These are phyloP conservation scores for Schwanniomyces sp. DNA, from an alignment of 805 yeast genomes.

Conservation along the genomic window DNA sequence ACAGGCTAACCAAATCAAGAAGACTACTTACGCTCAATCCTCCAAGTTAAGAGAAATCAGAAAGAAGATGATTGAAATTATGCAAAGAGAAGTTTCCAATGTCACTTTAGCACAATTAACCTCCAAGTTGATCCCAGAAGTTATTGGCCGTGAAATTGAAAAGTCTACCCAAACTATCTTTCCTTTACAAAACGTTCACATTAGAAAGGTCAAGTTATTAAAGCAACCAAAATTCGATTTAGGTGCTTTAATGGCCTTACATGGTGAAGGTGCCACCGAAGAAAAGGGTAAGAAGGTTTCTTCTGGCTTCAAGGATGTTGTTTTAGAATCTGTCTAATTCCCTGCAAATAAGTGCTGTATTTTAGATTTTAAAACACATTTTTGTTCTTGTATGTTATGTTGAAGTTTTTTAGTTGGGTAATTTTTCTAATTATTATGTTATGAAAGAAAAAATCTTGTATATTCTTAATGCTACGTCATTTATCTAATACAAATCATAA, in stretches of 20 bases:
- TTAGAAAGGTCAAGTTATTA: slow-evolving; percentile 95
- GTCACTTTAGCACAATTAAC: slow-evolving; percentile 92
- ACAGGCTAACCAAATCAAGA: slow-evolving; percentile 90
- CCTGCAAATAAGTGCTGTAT: neutral
- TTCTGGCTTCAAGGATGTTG: slow-evolving; percentile 93
- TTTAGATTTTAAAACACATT: slow-evolving; percentile 2
- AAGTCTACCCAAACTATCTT: slow-evolving; percentile 86
- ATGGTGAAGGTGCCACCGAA: slow-evolving; percentile 83
- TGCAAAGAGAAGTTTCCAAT: slow-evolving; percentile 89
- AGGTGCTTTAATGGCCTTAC: slow-evolving; percentile 89
- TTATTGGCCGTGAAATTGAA: slow-evolving; percentile 94
- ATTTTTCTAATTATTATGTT: slow-evolving; percentile 6
- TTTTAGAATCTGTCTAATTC: slow-evolving; percentile 84
- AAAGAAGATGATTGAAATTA: slow-evolving; percentile 90
- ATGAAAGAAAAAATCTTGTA: slow-evolving; percentile 9
- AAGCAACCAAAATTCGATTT: slow-evolving; percentile 97
- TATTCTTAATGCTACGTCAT: slow-evolving; percentile 15
- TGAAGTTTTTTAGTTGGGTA: slow-evolving; percentile 6
- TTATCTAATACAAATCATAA: slow-evolving; percentile 1
- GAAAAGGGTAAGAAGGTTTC: slow-evolving; percentile 97
- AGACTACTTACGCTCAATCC: slow-evolving; percentile 93
- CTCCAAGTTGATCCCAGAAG: slow-evolving; percentile 94
- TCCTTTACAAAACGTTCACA: slow-evolving; percentile 96
- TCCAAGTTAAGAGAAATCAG: slow-evolving; percentile 94
- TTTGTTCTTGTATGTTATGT: slow-evolving; percentile 6